A percentile compares a stretch with the other conserved stretches of the same genome.
phyloP scores from a whole-genome alignment of 2,329 filamentous ascomycete species.

The Colletotrichum cordylinicola region DNA sequence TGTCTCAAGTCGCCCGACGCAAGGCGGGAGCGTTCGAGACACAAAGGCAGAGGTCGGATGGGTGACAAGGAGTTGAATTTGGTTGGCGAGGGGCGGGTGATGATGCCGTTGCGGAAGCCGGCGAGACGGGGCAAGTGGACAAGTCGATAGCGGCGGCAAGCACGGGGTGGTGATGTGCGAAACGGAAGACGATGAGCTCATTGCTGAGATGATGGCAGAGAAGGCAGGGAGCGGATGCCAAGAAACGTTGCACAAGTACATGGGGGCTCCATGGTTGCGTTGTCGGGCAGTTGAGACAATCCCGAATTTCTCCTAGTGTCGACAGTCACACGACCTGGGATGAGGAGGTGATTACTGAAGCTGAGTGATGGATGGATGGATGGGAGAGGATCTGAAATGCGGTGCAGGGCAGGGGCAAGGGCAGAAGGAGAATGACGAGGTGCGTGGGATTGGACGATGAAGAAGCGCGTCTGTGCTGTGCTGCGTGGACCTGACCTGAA shows the following conservation, averaged over 20 bases:
- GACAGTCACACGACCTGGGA: slow-evolving; percentile 18
- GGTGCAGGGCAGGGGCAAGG: not conserved
- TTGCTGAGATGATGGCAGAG: slow-evolving; percentile 9
- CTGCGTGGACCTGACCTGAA: not conserved
- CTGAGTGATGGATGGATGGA: not conserved
- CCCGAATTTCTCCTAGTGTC: slow-evolving; percentile 11
- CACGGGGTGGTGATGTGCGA: not conserved
- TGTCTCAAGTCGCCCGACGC: not conserved
- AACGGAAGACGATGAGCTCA: slow-evolving; percentile 14
- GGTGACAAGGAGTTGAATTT: not conserved
- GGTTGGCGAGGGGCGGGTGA: not conserved
- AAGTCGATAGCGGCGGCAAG: not conserved
- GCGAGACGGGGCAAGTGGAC: not conserved
- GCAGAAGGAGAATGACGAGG: not conserved
- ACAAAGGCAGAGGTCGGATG: not conserved
- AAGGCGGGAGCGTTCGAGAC: not conserved
- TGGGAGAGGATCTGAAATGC: not conserved
- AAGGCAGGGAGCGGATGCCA: slow-evolving; percentile 1
- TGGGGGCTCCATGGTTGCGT: slow-evolving; percentile 16
- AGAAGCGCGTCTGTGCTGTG: not conserved
- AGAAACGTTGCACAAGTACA: slow-evolving; percentile 19
- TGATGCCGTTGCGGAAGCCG: not conserved
- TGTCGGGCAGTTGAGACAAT: slow-evolving; percentile 15
- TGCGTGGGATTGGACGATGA: not conserved
- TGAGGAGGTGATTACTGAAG: not conserved